These are phyloP conservation scores for Thielaviopsis ethacetica DNA, from an alignment of 2,329 filamentous ascomycete genomes.

Conservation along the genomic window DNA sequence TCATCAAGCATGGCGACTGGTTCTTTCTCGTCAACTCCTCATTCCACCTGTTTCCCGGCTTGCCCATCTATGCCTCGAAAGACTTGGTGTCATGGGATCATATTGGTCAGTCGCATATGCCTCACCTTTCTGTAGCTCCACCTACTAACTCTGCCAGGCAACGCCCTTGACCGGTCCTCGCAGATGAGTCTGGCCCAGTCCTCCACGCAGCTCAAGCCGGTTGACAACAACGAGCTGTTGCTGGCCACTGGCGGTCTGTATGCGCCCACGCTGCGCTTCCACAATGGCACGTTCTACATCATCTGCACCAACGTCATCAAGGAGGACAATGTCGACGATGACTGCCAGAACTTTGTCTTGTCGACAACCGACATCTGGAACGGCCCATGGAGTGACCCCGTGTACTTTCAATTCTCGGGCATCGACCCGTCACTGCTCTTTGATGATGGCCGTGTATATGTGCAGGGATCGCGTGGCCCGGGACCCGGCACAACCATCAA, in stretches of 20 bases:
- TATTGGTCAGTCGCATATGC: constrained; percentile 13
- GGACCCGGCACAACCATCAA: constrained; percentile 15
- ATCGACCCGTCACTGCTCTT: constrained; percentile 33
- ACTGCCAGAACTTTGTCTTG: constrained; percentile 15
- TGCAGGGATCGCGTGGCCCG: constrained; percentile 17
- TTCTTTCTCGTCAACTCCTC: constrained; percentile 33
- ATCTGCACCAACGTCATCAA: constrained; percentile 16
- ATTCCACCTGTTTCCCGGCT: constrained; percentile 42
- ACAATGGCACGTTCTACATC: constrained; percentile 16
- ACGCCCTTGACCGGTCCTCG: constrained; percentile 9
- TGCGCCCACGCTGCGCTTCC: constrained; percentile 16
- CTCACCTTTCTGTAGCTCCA: background rate
- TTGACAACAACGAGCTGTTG: constrained; percentile 15
- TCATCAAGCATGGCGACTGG: constrained; percentile 16
- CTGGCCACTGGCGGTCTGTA: constrained; percentile 14
- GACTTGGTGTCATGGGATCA: constrained; percentile 19
- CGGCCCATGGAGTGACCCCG: constrained; percentile 17
- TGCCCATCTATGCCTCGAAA: constrained; percentile 23
- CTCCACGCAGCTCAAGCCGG: constrained; percentile 4
- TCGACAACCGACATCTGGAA: constrained; percentile 15
- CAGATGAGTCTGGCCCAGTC: constrained; percentile 10
- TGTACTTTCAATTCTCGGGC: constrained; percentile 23
- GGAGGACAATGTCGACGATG: background rate
- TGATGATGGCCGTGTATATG: constrained; percentile 20
- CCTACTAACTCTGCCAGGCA: constrained; percentile 5